phyloP scores from a whole-genome alignment of 768 basidiomycete genomes.

The Strobilomyces echinocephalus region DNA sequence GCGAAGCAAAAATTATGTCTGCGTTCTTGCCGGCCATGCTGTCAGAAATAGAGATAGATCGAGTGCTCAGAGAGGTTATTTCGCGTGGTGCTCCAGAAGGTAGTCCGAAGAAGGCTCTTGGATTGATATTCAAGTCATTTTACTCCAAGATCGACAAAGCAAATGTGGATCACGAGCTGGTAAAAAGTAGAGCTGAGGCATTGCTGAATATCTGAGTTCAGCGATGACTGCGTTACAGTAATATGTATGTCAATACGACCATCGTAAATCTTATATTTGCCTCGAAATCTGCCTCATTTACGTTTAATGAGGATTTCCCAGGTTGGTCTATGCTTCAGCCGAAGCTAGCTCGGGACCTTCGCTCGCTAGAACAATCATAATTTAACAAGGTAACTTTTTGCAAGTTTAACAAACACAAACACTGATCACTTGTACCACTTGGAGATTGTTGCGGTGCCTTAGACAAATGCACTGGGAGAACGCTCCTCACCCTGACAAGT shows the following conservation, averaged over 20 bases:
- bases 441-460: slow-evolving; percentile 5
- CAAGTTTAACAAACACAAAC: slow-evolving; percentile 11
- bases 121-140: slow-evolving; percentile 58
- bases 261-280: not conserved
- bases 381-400: not conserved
- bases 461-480: slow-evolving; percentile 45
- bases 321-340: not conserved
- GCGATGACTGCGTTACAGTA: not conserved
- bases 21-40: slow-evolving; percentile 58
- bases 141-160: slow-evolving; percentile 58
- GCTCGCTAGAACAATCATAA: not conserved
- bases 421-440: slow-evolving; percentile 7
- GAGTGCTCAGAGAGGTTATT: slow-evolving; percentile 41
- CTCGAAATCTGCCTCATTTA: slow-evolving; percentile 1
- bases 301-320: not conserved
- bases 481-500: slow-evolving; percentile 67
- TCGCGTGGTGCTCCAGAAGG: slow-evolving; percentile 16
- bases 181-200: slow-evolving; percentile 47
- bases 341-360: not conserved
- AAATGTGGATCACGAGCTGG: slow-evolving; percentile 50
- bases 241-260: not conserved
- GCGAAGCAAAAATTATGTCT: slow-evolving; percentile 52
- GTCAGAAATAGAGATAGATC: slow-evolving; percentile 52
- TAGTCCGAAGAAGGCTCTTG: slow-evolving; percentile 31
- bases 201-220: slow-evolving; percentile 26